These are phyloP conservation scores for Excoecaria cochinchinensis DNA, from an alignment of 345 rosid species.

Conservation along the genomic window DNA sequence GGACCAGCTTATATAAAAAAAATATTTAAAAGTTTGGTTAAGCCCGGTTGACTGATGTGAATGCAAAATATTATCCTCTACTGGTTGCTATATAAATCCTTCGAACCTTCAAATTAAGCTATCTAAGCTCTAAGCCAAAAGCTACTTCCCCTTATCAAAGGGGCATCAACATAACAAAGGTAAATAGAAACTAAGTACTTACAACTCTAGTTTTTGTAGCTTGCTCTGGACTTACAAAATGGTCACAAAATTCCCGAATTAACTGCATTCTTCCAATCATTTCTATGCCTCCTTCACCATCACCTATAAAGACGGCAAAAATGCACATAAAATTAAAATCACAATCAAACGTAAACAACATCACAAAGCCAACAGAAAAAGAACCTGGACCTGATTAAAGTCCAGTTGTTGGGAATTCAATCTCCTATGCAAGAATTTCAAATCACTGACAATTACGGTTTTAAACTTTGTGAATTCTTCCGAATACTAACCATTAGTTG, in stretches of 20 bases:
- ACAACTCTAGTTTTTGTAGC: conserved; percentile 73
- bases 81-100: too few relatives aligned
- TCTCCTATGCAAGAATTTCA: conserved; percentile 59
- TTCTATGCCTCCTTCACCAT: conserved; percentile 95
- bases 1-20: too few relatives aligned
- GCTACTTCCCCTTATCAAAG: not conserved
- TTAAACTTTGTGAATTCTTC: conserved; percentile 5
- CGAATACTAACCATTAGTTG: conserved; percentile 59
- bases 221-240: conserved; percentile 54
- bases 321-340: not conserved
- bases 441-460: conserved; percentile 24
- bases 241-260: conserved; percentile 82
- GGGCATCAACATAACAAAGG: not conserved
- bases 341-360: not conserved
- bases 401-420: conserved; percentile 94
- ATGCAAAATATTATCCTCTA: too few relatives aligned
- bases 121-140: too few relatives aligned
- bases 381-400: conserved; percentile 87
- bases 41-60: too few relatives aligned
- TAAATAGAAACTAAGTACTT: conserved; percentile 21
- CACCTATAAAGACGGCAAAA: conserved; percentile 44
- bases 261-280: conserved; percentile 89
- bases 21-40: too few relatives aligned
- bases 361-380: not conserved
- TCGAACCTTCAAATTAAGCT: too few relatives aligned